These are phyloP conservation scores for Phytopythium mirpurense DNA, from an alignment of 352 stramenopile genomes.

Conservation along the genomic window DNA sequence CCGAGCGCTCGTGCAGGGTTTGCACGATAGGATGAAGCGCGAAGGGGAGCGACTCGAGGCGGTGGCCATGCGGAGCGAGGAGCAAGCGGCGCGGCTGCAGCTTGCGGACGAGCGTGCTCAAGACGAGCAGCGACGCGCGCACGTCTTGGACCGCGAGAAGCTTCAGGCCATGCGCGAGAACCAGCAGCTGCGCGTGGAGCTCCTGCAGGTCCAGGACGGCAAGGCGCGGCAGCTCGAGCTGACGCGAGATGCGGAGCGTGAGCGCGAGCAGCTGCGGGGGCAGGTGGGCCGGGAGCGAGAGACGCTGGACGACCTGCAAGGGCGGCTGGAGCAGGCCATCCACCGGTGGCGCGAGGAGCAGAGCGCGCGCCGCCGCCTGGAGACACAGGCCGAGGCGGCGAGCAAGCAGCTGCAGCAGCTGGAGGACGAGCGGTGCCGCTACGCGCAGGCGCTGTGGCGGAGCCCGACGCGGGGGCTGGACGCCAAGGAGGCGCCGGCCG, in stretches of 20 bases:
- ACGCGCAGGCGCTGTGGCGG: slow-evolving; percentile 32
- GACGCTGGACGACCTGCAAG: slow-evolving; percentile 47
- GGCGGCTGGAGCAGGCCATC: slow-evolving; percentile 42
- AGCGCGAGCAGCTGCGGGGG: slow-evolving; percentile 15
- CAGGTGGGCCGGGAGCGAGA: slow-evolving; percentile 52
- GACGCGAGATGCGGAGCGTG: slow-evolving; percentile 21
- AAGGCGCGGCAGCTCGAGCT: slow-evolving; percentile 22
- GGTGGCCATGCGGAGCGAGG: not conserved
- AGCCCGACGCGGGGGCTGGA: slow-evolving; percentile 27
- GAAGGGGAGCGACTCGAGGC: not conserved
- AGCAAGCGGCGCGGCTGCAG: not conserved
- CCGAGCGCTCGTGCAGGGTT: not conserved
- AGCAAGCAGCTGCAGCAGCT: slow-evolving; percentile 33
- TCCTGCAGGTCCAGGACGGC: slow-evolving; percentile 47
- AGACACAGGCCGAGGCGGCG: slow-evolving; percentile 27
- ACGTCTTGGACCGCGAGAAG: slow-evolving; percentile 18
- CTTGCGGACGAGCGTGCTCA: not conserved
- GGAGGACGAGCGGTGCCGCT: slow-evolving; percentile 50
- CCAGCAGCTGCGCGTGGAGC: slow-evolving; percentile 36
- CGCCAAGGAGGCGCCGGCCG: slow-evolving; percentile 19
- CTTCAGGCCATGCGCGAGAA: slow-evolving; percentile 28
- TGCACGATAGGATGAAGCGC: not conserved
- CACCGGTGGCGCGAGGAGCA: slow-evolving; percentile 54
- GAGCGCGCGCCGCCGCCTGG: slow-evolving; percentile 21
- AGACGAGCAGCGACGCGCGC: not conserved